These are phyloP conservation scores for Starmerella apicola DNA, from an alignment of 805 yeast genomes.

Conservation along the genomic window DNA sequence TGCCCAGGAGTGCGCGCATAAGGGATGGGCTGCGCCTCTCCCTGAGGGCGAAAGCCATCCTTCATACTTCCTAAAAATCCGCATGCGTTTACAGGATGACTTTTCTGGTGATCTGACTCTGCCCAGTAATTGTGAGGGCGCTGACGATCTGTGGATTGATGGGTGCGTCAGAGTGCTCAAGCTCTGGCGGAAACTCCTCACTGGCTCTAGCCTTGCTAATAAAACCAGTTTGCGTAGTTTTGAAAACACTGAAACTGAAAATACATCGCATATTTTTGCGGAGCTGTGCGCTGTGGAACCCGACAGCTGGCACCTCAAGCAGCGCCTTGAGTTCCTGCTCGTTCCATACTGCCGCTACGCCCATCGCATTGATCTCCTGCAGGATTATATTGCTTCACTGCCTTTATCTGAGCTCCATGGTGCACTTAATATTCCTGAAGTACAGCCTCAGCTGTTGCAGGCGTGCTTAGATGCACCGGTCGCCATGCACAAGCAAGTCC, in stretches of 20 bases:
- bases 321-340: conserved; percentile 18
- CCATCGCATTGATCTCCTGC: conserved; percentile 15
- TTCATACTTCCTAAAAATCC: conserved; percentile 21
- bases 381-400: conserved; percentile 13
- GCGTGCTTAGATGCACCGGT: conserved; percentile 15
- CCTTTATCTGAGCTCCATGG: conserved; percentile 14
- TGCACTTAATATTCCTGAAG: conserved; percentile 11
- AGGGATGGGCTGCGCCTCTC: conserved; percentile 19
- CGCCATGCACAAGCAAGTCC: conserved; percentile 7
- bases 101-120: conserved; percentile 16
- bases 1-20: conserved; percentile 4
- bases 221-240: conserved; percentile 12
- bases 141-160: conserved; percentile 21
- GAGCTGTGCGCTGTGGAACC: conserved; percentile 14
- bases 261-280: conserved; percentile 9
- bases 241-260: conserved; percentile 13
- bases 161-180: conserved; percentile 25
- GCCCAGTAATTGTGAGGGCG: conserved; percentile 13
- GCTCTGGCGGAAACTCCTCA: conserved; percentile 14
- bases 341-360: conserved; percentile 24
- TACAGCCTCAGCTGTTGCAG: conserved; percentile 13
- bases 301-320: conserved; percentile 18
- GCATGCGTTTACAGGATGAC: conserved; percentile 24
- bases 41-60: conserved; percentile 5
- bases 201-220: neutral